Conservation (phyloP, 2,329 filamentous ascomycete species). For the Fusarium caatingaense region DNA sequence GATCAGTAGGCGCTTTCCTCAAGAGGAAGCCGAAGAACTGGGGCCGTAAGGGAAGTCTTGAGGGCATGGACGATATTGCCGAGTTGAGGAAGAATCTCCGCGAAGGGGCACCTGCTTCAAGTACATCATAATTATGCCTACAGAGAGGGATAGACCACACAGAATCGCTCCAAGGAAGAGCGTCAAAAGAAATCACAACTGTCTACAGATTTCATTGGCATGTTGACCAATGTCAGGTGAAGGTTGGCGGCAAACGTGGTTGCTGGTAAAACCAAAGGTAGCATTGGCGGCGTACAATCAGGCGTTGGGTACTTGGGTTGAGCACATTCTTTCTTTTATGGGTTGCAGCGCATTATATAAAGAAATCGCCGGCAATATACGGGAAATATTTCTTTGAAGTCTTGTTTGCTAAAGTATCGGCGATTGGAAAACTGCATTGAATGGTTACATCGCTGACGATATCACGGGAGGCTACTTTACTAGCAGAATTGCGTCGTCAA, state of each 20-base stretch:
- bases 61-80: conserved; percentile 57
- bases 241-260: conserved; percentile 1
- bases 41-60: conserved; percentile 84
- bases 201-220: neutral
- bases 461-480: neutral
- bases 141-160: neutral
- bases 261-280: conserved; percentile 13
- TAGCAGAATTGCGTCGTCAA: neutral
- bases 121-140: conserved; percentile 7
- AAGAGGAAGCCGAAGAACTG: conserved; percentile 91
- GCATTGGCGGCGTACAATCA: conserved; percentile 19
- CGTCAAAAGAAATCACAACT: conserved; percentile 8
- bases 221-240: neutral
- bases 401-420: neutral
- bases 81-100: conserved; percentile 46
- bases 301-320: conserved; percentile 33
- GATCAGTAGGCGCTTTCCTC: conserved; percentile 92
- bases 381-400: neutral
- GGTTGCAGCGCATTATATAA: conserved; percentile 22
- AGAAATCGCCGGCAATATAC: neutral
- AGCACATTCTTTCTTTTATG: conserved; percentile 21
- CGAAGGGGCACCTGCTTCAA: conserved; percentile 24
- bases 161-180: neutral
- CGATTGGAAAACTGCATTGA: neutral
- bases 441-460: conserved; percentile 1